Percentiles rank a stretch among this genome's conserved stretches.
Evolutionary conservation across 2,329 filamentous ascomycete genomes (phyloP).

Genomic region (Aspergillus latus): DNA sequence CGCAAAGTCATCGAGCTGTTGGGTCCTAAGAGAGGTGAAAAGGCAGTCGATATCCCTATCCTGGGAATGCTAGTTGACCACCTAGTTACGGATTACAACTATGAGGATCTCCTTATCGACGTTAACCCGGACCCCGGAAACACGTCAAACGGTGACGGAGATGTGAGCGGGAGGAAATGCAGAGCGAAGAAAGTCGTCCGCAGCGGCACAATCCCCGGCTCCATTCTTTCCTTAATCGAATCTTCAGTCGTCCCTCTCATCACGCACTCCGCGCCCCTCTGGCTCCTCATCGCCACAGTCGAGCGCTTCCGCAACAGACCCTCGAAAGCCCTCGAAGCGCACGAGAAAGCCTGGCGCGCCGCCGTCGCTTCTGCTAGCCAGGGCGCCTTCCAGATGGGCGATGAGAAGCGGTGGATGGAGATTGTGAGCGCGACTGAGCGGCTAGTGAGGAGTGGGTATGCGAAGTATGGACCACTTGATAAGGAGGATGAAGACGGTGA

Average conservation of each 20-base stretch:
- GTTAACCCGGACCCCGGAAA: conserved; percentile 33
- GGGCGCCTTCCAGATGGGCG: conserved; percentile 52
- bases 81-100: conserved; percentile 54
- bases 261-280: conserved; percentile 73
- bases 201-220: conserved; percentile 53
- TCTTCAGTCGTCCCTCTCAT: conserved; percentile 76
- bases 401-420: conserved; percentile 65
- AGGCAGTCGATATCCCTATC: conserved; percentile 72
- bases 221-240: conserved; percentile 71
- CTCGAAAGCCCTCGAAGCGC: conserved; percentile 71
- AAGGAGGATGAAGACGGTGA: conserved; percentile 49
- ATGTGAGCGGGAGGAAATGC: background rate
- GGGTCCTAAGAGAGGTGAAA: conserved; percentile 65
- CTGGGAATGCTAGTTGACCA: conserved; percentile 71
- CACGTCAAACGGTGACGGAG: background rate
- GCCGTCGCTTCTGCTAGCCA: conserved; percentile 50
- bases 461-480: conserved; percentile 69
- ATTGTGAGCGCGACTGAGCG: conserved; percentile 78
- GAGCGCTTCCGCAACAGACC: conserved; percentile 73
- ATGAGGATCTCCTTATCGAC: conserved; percentile 37
- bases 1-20: conserved; percentile 74
- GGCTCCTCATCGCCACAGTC: conserved; percentile 70
- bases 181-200: conserved; percentile 35
- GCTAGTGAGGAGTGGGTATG: conserved; percentile 72
- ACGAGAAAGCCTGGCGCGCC: conserved; percentile 87